These are phyloP conservation scores for Cryptococcus hybrid DNA, from an alignment of 1,284 basidiomycete species.

Conservation along the genomic window DNA sequence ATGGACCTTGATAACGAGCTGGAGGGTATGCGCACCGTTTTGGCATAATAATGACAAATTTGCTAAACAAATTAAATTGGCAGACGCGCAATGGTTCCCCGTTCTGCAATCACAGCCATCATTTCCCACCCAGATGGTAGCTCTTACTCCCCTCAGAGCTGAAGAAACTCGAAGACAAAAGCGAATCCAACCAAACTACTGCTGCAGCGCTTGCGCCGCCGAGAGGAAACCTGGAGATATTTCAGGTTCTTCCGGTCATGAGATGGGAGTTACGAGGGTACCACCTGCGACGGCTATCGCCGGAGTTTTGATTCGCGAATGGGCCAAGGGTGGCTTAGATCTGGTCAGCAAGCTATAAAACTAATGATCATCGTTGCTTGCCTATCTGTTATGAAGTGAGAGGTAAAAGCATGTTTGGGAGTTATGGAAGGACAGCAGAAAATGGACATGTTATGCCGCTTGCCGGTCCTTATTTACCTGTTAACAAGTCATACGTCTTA, in stretches of 20 bases:
- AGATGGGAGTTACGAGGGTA: constrained; percentile 60
- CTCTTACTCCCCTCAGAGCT: constrained; percentile 60
- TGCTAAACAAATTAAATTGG: too few relatives aligned
- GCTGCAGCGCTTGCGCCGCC: constrained; percentile 39
- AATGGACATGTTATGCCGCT: too few relatives aligned
- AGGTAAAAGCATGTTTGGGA: too few relatives aligned
- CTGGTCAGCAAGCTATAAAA: constrained; percentile 35
- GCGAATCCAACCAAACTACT: constrained; percentile 23
- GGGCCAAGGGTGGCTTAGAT: constrained; percentile 57
- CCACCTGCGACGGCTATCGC: constrained; percentile 68
- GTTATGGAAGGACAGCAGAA: too few relatives aligned
- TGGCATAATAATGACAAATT: too few relatives aligned
- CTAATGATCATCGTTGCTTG: neutral
- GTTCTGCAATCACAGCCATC: constrained; percentile 63
- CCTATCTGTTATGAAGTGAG: too few relatives aligned
- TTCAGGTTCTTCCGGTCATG: constrained; percentile 8
- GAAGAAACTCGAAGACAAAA: constrained; percentile 54
- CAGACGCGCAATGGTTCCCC: constrained; percentile 86
- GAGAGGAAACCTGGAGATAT: constrained; percentile 35
- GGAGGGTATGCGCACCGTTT: constrained; percentile 57
- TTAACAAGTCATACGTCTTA: too few relatives aligned
- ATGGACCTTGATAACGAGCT: constrained; percentile 94
- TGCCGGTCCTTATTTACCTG: too few relatives aligned
- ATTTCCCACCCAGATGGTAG: constrained; percentile 61
- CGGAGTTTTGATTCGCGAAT: constrained; percentile 64